Evolutionary conservation across 1,284 basidiomycete species (phyloP).

Genomic region (Macrocystidia cucumis): DNA sequence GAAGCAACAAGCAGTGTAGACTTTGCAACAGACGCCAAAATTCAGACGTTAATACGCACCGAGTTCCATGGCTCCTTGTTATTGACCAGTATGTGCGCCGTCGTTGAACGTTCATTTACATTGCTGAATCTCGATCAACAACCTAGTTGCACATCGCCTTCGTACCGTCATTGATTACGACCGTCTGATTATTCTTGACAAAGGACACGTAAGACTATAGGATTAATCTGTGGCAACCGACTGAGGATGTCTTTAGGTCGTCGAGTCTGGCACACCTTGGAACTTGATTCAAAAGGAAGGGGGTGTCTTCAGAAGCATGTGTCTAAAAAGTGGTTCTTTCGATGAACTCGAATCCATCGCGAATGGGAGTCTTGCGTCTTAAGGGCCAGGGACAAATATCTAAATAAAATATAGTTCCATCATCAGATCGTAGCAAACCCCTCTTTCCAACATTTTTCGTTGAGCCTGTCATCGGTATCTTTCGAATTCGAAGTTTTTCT

Average conservation of each 20-base stretch:
- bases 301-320: constrained; percentile 4
- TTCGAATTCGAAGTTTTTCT: no score
- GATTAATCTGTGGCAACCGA: not conserved
- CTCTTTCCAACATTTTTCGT: no score
- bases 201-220: not conserved
- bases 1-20: constrained; percentile 78
- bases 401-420: no score
- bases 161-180: constrained; percentile 68
- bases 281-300: constrained; percentile 3
- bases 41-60: constrained; percentile 75
- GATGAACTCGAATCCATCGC: not conserved
- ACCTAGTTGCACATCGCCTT: constrained; percentile 64
- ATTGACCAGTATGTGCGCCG: constrained; percentile 44
- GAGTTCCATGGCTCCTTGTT: constrained; percentile 64
- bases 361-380: not conserved
- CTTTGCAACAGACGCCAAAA: constrained; percentile 70
- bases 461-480: no score
- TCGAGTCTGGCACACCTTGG: constrained; percentile 1
- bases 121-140: no score
- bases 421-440: no score
- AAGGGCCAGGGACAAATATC: no score
- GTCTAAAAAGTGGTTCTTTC: constrained; percentile 3
- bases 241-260: not conserved
- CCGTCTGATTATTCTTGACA: constrained; percentile 16
- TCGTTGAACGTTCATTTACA: no score